phyloP scores from a whole-genome alignment of 2,329 filamentous ascomycete species.

The Penicillium sp. region DNA sequence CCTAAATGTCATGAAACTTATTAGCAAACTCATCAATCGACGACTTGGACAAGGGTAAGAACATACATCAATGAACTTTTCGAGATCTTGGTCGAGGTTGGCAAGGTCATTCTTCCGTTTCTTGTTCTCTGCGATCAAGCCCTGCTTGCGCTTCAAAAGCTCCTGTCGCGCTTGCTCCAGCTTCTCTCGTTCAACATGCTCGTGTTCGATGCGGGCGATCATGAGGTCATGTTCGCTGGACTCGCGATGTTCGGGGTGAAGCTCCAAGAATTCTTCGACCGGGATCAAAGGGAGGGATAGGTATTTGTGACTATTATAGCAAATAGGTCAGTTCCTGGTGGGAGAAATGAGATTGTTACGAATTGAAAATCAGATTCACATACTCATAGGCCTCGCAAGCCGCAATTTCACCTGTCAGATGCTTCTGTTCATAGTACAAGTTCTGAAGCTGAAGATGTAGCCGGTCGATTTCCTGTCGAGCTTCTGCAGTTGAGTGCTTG shows the following conservation, averaged over 20 bases:
- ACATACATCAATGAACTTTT: constrained; percentile 86
- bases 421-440: constrained; percentile 91
- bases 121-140: constrained; percentile 74
- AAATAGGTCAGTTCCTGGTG: constrained; percentile 7
- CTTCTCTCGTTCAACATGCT: constrained; percentile 77
- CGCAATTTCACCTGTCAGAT: constrained; percentile 83
- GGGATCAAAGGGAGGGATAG: constrained; percentile 81
- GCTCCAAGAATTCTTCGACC: constrained; percentile 73
- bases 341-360: neutral
- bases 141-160: constrained; percentile 70
- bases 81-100: constrained; percentile 85
- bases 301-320: constrained; percentile 66
- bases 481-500: constrained; percentile 81
- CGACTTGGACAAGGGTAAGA: neutral
- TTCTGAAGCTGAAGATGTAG: constrained; percentile 93
- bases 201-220: constrained; percentile 86
- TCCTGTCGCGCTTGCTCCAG: constrained; percentile 82
- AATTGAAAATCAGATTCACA: constrained; percentile 39
- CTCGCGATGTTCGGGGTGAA: constrained; percentile 72
- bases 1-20: constrained; percentile 49
- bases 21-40: constrained; percentile 5
- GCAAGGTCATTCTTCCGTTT: constrained; percentile 90
- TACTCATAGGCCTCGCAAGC: constrained; percentile 92
- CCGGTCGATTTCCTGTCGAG: constrained; percentile 84
- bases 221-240: constrained; percentile 78